Conservation (phyloP, 2,329 filamentous ascomycete genomes). For the Penicillium vulpinum region DNA sequence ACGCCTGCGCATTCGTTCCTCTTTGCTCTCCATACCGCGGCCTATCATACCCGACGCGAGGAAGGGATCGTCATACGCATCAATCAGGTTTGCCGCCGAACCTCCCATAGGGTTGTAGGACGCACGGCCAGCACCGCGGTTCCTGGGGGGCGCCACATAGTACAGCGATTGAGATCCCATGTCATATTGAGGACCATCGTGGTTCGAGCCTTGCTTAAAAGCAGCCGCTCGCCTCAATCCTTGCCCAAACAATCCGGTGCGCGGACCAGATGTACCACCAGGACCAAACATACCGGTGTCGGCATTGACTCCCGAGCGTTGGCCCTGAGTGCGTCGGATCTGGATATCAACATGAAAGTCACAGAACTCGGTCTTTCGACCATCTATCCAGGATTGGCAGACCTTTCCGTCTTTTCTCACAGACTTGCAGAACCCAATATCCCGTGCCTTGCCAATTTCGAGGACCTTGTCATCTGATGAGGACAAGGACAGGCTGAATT, state of each 20-base stretch:
- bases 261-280: conserved; percentile 40
- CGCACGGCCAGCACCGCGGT: conserved; percentile 13
- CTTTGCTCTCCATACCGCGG: conserved; percentile 43
- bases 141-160: conserved; percentile 43
- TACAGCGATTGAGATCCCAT: conserved; percentile 45
- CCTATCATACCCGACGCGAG: conserved; percentile 40
- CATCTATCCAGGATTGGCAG: conserved; percentile 85
- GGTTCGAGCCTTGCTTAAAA: conserved; percentile 31
- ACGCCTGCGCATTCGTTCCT: conserved; percentile 45
- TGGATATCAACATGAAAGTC: conserved; percentile 88
- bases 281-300: conserved; percentile 56
- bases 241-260: conserved; percentile 43
- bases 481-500: conserved; percentile 81
- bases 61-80: conserved; percentile 46
- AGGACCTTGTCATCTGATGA: conserved; percentile 86
- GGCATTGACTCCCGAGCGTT: conserved; percentile 76
- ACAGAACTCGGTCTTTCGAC: conserved; percentile 83
- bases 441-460: conserved; percentile 80
- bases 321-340: conserved; percentile 67
- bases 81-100: conserved; percentile 44
- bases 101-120: conserved; percentile 29
- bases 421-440: conserved; percentile 85
- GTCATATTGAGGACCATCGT: conserved; percentile 43
- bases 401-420: conserved; percentile 78
- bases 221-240: conserved; percentile 1